These are phyloP conservation scores for Henckelia pumila DNA, from an alignment of 257 asterid genomes.

Conservation along the genomic window DNA sequence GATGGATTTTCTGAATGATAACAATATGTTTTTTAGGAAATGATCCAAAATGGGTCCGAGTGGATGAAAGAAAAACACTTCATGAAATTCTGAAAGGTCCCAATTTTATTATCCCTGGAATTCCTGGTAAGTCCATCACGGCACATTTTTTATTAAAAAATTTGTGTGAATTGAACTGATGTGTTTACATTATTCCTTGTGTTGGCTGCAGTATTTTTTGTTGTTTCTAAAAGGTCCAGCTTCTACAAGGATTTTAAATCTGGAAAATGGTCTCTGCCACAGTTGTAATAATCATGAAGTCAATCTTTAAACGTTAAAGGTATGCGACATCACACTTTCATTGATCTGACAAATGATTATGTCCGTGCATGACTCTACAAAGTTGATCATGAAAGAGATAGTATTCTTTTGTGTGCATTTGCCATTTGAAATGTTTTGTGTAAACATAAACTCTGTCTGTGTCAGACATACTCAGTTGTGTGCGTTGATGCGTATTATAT, in stretches of 20 bases:
- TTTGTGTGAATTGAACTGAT: constrained; percentile 9
- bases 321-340: background rate
- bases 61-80: constrained; percentile 69
- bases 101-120: constrained; percentile 59
- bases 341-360: background rate
- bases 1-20: background rate
- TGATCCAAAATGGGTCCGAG: constrained; percentile 57
- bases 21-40: constrained; percentile 35
- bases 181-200: constrained; percentile 10
- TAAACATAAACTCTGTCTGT: no score
- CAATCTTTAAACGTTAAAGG: constrained; percentile 13
- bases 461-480: no score
- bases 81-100: constrained; percentile 60
- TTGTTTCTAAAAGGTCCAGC: constrained; percentile 66
- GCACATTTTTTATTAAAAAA: constrained; percentile 2
- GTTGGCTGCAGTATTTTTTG: constrained; percentile 57
- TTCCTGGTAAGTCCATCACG: constrained; percentile 65
- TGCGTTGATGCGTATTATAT: no score
- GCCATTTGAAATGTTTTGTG: no score
- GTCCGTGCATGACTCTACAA: background rate
- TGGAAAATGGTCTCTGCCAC: constrained; percentile 77
- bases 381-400: background rate
- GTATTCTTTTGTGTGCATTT: no score
- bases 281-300: constrained; percentile 32
- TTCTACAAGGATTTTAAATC: constrained; percentile 69